A percentile compares a stretch with the other conserved stretches of the same genome.
phyloP scores from a whole-genome alignment of 768 basidiomycete species.

The Sarcodon sp. region DNA sequence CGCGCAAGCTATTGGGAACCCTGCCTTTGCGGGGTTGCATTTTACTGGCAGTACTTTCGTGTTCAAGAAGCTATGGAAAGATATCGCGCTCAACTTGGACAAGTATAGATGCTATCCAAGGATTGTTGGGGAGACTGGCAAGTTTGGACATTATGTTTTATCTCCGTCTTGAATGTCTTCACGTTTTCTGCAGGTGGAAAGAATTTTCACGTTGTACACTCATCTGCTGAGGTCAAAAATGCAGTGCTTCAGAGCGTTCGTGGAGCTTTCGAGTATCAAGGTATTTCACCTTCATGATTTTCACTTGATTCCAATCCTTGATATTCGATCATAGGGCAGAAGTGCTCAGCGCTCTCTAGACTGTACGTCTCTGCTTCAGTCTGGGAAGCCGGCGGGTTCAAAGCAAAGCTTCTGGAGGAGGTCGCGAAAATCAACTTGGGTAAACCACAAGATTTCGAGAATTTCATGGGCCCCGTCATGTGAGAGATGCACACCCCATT shows the following conservation, averaged over 20 bases:
- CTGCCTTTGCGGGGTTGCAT: slow-evolving; percentile 77
- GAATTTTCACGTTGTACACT: slow-evolving; percentile 94
- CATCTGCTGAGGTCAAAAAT: slow-evolving; percentile 75
- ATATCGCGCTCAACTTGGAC: slow-evolving; percentile 83
- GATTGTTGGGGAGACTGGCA: slow-evolving; percentile 90
- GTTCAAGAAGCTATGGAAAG: slow-evolving; percentile 95
- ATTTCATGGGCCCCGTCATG: slow-evolving; percentile 98
- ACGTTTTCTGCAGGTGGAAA: slow-evolving; percentile 55
- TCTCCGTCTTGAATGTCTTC: not conserved
- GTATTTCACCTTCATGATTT: slow-evolving; percentile 19
- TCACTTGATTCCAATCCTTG: not conserved
- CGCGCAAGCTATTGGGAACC: slow-evolving; percentile 68
- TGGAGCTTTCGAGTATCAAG: slow-evolving; percentile 93
- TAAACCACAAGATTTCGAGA: slow-evolving; percentile 53
- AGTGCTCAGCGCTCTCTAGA: slow-evolving; percentile 91
- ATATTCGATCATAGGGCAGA: slow-evolving; percentile 49
- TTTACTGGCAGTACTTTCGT: slow-evolving; percentile 95
- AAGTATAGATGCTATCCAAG: slow-evolving; percentile 83
- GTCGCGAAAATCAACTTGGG: slow-evolving; percentile 82
- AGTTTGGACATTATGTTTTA: slow-evolving; percentile 1
- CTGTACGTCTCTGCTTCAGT: slow-evolving; percentile 79
- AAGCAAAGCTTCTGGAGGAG: slow-evolving; percentile 61
- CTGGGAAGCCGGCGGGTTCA: slow-evolving; percentile 75
- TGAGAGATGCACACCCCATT: slow-evolving; percentile 18
- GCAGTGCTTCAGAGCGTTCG: slow-evolving; percentile 85